phyloP scores from a whole-genome alignment of 2,329 filamentous ascomycete genomes.

The Epichloe sibirici region DNA sequence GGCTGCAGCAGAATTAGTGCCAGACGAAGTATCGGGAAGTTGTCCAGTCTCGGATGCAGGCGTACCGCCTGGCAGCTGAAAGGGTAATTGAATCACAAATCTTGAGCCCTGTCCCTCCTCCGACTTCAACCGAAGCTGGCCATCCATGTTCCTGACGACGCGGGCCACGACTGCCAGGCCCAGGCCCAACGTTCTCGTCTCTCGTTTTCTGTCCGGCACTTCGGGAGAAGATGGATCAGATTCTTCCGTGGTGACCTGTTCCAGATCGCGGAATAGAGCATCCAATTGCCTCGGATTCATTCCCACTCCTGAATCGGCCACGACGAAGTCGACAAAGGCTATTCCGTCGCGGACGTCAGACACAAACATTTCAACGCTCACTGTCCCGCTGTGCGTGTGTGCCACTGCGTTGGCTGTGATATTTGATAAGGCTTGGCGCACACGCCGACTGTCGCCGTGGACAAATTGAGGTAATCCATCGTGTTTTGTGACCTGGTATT shows the following conservation, averaged over 20 bases:
- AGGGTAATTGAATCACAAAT: slow-evolving; percentile 70
- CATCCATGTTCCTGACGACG: slow-evolving; percentile 81
- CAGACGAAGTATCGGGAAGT: not conserved
- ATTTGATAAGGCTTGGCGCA: slow-evolving; percentile 76
- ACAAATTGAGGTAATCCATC: slow-evolving; percentile 58
- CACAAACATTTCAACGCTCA: slow-evolving; percentile 60
- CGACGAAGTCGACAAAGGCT: slow-evolving; percentile 59
- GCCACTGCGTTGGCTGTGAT: slow-evolving; percentile 77
- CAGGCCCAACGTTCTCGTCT: slow-evolving; percentile 51
- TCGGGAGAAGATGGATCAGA: slow-evolving; percentile 15
- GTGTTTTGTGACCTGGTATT: slow-evolving; percentile 55
- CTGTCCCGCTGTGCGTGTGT: slow-evolving; percentile 54
- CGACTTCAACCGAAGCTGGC: slow-evolving; percentile 72
- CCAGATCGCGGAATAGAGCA: slow-evolving; percentile 44
- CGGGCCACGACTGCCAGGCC: slow-evolving; percentile 82
- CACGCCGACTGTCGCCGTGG: slow-evolving; percentile 64
- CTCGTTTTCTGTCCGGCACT: slow-evolving; percentile 17
- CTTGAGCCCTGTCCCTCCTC: slow-evolving; percentile 71
- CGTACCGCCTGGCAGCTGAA: slow-evolving; percentile 43
- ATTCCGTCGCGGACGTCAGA: slow-evolving; percentile 38
- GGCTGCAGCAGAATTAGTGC: slow-evolving; percentile 6
- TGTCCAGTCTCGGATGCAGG: slow-evolving; percentile 12
- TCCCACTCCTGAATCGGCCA: slow-evolving; percentile 63
- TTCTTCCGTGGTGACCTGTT: slow-evolving; percentile 42
- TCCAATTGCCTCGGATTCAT: slow-evolving; percentile 54